Base-by-base conservation (phyloP, 306 rosid species). In the Vigna unguiculata region DNA sequence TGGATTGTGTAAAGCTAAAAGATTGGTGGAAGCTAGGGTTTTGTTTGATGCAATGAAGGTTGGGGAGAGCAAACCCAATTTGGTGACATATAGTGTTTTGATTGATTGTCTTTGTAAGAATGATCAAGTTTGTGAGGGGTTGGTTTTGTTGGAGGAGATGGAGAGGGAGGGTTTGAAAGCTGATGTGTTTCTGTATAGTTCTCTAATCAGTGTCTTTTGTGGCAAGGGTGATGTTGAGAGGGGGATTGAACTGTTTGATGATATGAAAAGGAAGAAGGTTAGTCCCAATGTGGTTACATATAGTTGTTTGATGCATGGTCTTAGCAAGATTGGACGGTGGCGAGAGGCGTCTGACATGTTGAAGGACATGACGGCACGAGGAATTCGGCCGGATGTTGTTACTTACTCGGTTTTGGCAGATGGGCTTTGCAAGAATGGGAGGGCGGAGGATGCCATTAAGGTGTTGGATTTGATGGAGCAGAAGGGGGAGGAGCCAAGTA, bases 351-450 rank as follows among this genome's bases (percentile, higher is more conserved):
- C 83, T 0, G 46, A 36, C 3, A 81, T 90, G 95, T 40, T 92
- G 76, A 55, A 86, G 41, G 91, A 78, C 53, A 95, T 95, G 98
- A 78, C 59, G 1, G 45, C 78, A 13, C 69, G 59, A 40, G 90
- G 93, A 54, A 65, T 90, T 69, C 69, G 1, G 64, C 95, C 90
- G 7, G 96, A 92, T 83, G 85, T 87, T 41, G 76, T 89, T 66
- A 66, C 90, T n/a, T 92, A 87, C 72, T 90, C 97, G 1, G 67
- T 82, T 75, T 82, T 92, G 57, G 85, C 88, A 58, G 89, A 90
- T 5, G 97, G 97, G 47, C 97, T 95, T 75, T 90, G 84, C 89
- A 90, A 89, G 78, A 73, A 71, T 28, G 93, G 93, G 78, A 89
- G 84, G 72, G 83, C 74, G 8, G 80, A 72, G 0, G 84, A 87